Evolutionary conservation across 805 yeast genomes (phyloP), one percentile per base, ranked within the genome.

Genomic region (Myxozyma melibiosi): DNA sequence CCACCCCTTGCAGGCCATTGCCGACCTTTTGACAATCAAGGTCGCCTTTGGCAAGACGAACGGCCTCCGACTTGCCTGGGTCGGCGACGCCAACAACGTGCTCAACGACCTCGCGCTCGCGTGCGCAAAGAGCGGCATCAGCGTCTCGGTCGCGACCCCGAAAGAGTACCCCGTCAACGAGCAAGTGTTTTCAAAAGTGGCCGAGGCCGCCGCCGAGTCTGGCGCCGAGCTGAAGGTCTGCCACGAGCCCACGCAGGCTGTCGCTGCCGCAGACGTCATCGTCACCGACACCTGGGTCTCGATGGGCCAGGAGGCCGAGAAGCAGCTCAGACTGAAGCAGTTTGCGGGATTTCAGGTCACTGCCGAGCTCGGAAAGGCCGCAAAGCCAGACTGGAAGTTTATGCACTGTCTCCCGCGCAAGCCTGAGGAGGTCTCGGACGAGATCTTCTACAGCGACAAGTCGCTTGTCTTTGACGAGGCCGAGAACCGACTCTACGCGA

Each of bases 391-490:
- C 69, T 92, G 92, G 88, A 89, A 84, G 71, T 94, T 94, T 74
- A 91, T 94, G 98, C 99, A 94, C 72, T 94, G 99, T 73, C 78
- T 94, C 65, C 99, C 99, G 63, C 85, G 99, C 74, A 96, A 94
- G 67, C 80, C 83, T 27, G 97, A 91, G 72, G 99, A 94, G 74
- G 99, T 94, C 35, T 80, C 84, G 37, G 99, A 94, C 71, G 96
- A 87, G 43, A 94, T 94, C 1, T 94, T 94, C 70, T 92, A 92
- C 75, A 77, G 90, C 52, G 83, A 84, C 33, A 80, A 83, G 65
- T 89, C 97, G 2, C 74, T 94, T 55, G 99, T 94, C 2, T 94
- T 94, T 73, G 86, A 84, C 66, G 97, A 94, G 76, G 99, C 96
- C 45, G 99, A 94, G 76, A 94, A 94, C 75, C 81, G 99, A 73